Evolutionary conservation across 164 flowering plant genomes (phyloP), one percentile per base, ranked within the genome.

Genomic region (Stephania yunnanensis): DNA sequence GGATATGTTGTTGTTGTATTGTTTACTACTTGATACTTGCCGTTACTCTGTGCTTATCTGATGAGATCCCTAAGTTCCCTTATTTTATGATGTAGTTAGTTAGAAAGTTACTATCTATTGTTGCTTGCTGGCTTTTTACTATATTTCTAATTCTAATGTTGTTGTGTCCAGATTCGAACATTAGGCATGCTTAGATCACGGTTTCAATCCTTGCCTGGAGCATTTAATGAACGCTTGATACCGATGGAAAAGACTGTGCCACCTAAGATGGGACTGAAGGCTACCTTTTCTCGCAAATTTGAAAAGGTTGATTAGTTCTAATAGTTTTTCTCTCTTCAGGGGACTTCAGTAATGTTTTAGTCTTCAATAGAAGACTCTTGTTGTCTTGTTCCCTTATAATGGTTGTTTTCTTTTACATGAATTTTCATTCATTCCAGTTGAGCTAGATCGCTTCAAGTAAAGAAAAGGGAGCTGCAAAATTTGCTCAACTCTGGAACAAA

Each of bases 401-500:
- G n/a, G 1, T 58, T 20, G 6, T 58, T 58, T 50, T 58, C 1
- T 58, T 58, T 58, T 3, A 58, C 22, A 5, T 58, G 65, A 17
- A 58, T 58, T 48, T 71, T 1, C 0, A 19, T 69, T 42, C 13
- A 29, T 65, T 45, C 72, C 74, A 25, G 22, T 61, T 71, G 4
- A 68, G 79, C 75, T 82, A 92, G 97, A 81, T 86, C 42, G 80
- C 84, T 12, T 78, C 90, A 22, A 83, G 80, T 80, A 85, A 84
- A 67, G 92, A 81, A 75, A 88, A 87, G 80, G 91, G 83, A 68
- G 93, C 89, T 46, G 97, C 97, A 63, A 86, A 91, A 79, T 95
- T 95, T 86, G 96, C 99, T 77, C 98, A 95, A 74, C 74, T 95
- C 72, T 95, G 98, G 98, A 95, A 95, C 85, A 84, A 87, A 85